These are phyloP conservation scores for Magnusiomyces suaveolens DNA, from an alignment of 1,139 yeast species.

Conservation along the genomic window DNA sequence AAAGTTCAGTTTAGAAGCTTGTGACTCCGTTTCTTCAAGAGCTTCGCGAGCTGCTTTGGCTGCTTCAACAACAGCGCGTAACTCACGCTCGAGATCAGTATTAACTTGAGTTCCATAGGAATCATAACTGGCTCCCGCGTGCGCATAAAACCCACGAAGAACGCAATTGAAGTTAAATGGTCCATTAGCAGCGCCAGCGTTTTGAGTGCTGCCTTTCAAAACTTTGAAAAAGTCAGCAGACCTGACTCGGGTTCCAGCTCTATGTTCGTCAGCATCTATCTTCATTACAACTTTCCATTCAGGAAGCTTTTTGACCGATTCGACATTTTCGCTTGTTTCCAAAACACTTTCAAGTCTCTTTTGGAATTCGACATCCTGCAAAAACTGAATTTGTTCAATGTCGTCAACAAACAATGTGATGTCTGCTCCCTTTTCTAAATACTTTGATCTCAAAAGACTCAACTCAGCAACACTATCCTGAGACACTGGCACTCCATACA, in stretches of 20 bases:
- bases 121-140: conserved; percentile 68
- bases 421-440: conserved; percentile 24
- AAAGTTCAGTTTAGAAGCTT: conserved; percentile 19
- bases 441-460: conserved; percentile 31
- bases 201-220: conserved; percentile 25
- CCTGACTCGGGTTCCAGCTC: conserved; percentile 49
- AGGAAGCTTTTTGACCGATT: conserved; percentile 6
- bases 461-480: conserved; percentile 44
- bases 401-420: conserved; percentile 57
- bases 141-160: conserved; percentile 63
- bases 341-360: not conserved
- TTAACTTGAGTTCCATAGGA: conserved; percentile 43
- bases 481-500: conserved; percentile 59
- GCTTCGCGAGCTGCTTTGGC: conserved; percentile 33
- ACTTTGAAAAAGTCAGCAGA: conserved; percentile 30
- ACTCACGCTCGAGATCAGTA: conserved; percentile 43
- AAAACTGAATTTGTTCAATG: conserved; percentile 40
- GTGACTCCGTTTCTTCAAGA: conserved; percentile 21
- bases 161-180: conserved; percentile 9
- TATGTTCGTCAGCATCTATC: conserved; percentile 31
- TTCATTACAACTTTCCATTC: conserved; percentile 38
- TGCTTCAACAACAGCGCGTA: conserved; percentile 48
- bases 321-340: not conserved
- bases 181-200: too few relatives aligned
- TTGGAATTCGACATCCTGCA: not conserved